phyloP scores from a whole-genome alignment of 1,284 basidiomycete species.

The Gomphus bonarii region DNA sequence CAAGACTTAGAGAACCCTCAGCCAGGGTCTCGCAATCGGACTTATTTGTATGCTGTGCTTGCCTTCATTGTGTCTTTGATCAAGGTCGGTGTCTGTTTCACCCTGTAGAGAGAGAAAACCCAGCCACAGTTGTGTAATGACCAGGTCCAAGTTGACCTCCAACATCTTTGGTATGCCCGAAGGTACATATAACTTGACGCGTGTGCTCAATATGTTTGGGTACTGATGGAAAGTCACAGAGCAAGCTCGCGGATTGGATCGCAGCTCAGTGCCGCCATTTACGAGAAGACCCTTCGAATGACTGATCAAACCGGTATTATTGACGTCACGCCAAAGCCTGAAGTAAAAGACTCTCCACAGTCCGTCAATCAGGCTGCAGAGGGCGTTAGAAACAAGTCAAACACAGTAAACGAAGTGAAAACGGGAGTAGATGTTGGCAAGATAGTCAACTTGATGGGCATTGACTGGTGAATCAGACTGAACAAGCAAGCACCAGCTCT shows the following conservation, averaged over 20 bases:
- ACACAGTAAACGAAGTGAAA: slow-evolving; percentile 37
- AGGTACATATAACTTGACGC: slow-evolving; percentile 1
- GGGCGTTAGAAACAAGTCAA: slow-evolving; percentile 14
- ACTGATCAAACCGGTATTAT: slow-evolving; percentile 1
- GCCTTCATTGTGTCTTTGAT: not conserved
- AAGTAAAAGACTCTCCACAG: not conserved
- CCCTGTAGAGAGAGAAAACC: too few relatives aligned
- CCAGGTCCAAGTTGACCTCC: slow-evolving; percentile 7
- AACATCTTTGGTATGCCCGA: slow-evolving; percentile 7
- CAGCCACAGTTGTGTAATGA: not conserved
- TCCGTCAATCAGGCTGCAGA: slow-evolving; percentile 17
- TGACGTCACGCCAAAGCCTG: not conserved
- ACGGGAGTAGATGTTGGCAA: slow-evolving; percentile 63
- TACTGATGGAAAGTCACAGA: not conserved
- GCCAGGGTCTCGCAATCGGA: not conserved
- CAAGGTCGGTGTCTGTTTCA: not conserved
- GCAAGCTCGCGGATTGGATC: slow-evolving; percentile 7
- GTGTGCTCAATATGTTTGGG: not conserved
- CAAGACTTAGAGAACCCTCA: not conserved
- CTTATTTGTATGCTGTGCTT: slow-evolving; percentile 3
- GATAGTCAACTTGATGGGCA: slow-evolving; percentile 74
- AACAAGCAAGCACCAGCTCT: not conserved
- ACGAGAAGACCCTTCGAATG: slow-evolving; percentile 5
- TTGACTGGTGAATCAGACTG: slow-evolving; percentile 17
- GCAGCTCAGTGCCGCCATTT: slow-evolving; percentile 10